Conservation (phyloP, 805 yeast genomes). For the Nakazawaea pomicola region DNA sequence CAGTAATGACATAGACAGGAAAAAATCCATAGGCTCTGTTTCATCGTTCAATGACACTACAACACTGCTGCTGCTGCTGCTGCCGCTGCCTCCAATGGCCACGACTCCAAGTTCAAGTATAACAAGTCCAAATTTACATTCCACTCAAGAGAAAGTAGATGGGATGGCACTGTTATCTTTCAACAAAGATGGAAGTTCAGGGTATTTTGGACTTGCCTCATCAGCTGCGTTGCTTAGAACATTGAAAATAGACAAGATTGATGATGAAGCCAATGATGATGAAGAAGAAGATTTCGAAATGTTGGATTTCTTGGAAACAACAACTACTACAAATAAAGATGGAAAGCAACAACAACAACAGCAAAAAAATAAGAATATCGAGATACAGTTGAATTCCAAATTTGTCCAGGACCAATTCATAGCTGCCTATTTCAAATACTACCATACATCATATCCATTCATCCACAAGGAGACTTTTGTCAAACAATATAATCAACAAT, state of each 20-base stretch:
- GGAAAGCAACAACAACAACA: slow-evolving; percentile 15
- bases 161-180: slow-evolving; percentile 63
- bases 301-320: slow-evolving; percentile 10
- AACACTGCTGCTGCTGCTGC: not conserved
- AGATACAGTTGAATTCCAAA: slow-evolving; percentile 17
- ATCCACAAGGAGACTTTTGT: slow-evolving; percentile 50
- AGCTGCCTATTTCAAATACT: slow-evolving; percentile 50
- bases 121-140: slow-evolving; percentile 8
- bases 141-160: slow-evolving; percentile 30
- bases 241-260: slow-evolving; percentile 28
- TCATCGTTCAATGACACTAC: no score
- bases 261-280: slow-evolving; percentile 21
- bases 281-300: slow-evolving; percentile 9
- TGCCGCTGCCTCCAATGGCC: not conserved
- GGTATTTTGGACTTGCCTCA: slow-evolving; percentile 64
- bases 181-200: slow-evolving; percentile 40
- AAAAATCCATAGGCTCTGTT: no score
- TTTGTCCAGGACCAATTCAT: slow-evolving; percentile 22
- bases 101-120: not conserved
- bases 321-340: slow-evolving; percentile 4
- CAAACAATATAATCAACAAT: slow-evolving; percentile 37
- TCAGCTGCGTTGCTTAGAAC: slow-evolving; percentile 50
- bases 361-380: slow-evolving; percentile 12
- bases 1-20: no score
- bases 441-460: slow-evolving; percentile 60